These are phyloP conservation scores for Gloeopeniophorella convolvens DNA, from an alignment of 768 basidiomycete genomes.

Conservation along the genomic window DNA sequence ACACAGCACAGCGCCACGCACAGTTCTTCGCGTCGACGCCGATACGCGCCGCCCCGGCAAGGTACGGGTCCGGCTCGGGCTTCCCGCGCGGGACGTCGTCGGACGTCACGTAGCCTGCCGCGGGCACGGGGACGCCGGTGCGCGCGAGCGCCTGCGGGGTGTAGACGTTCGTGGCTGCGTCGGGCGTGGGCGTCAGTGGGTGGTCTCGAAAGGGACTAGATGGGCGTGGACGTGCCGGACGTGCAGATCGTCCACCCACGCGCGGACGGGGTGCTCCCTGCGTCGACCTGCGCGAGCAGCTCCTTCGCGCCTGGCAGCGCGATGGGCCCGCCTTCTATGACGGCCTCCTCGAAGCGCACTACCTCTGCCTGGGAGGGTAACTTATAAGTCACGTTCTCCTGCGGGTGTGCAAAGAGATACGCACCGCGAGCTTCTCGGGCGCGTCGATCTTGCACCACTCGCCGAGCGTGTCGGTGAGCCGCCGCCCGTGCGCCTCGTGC, in stretches of 20 bases:
- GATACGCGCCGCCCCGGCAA: conserved; percentile 62
- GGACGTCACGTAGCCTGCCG: conserved; percentile 61
- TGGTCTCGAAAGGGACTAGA: conserved; percentile 70
- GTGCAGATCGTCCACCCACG: conserved; percentile 81
- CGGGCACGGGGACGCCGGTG: conserved; percentile 54
- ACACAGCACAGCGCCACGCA: conserved; percentile 26
- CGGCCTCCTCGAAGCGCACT: conserved; percentile 71
- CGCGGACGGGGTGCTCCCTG: conserved; percentile 20
- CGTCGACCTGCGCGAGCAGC: conserved; percentile 36
- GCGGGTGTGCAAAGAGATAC: conserved; percentile 20
- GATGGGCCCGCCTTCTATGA: conserved; percentile 55
- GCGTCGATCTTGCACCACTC: conserved; percentile 61
- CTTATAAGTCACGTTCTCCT: not conserved
- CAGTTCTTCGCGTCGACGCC: conserved; percentile 53
- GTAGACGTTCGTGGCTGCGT: conserved; percentile 67
- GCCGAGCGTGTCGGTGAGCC: conserved; percentile 67
- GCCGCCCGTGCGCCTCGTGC: conserved; percentile 66
- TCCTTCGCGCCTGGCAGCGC: conserved; percentile 59
- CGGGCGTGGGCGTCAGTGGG: conserved; percentile 48
- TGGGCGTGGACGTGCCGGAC: conserved; percentile 69
- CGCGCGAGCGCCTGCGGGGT: conserved; percentile 59
- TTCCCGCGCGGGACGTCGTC: conserved; percentile 69
- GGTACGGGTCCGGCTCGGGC: conserved; percentile 85
- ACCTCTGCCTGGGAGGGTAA: conserved; percentile 50
- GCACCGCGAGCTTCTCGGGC: conserved; percentile 48